Percentiles rank a stretch among this genome's conserved stretches.
phyloP scores from a whole-genome alignment of 805 yeast genomes.

The Metschnikowia amazonensis region DNA sequence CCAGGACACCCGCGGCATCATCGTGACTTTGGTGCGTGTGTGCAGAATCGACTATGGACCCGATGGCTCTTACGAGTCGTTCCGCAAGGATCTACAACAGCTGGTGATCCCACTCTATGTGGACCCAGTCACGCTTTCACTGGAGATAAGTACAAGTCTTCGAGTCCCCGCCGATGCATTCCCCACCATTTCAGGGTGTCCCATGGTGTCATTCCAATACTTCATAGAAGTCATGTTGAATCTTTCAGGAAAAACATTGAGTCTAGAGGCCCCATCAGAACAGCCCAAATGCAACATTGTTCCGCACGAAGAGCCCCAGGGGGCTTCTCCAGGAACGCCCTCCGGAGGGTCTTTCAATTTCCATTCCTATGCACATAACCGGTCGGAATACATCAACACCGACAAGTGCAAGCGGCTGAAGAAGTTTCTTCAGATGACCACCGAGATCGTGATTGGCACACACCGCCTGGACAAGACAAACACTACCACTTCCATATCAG shows the following conservation, averaged over 20 bases:
- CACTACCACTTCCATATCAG: conserved; percentile 3
- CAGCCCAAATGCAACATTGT: conserved; percentile 14
- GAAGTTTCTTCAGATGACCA: conserved; percentile 76
- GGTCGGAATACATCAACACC: conserved; percentile 61
- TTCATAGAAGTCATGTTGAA: conserved; percentile 82
- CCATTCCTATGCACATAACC: conserved; percentile 22
- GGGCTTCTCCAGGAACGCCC: conserved; percentile 11
- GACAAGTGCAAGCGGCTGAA: conserved; percentile 71
- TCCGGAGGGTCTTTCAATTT: conserved; percentile 21
- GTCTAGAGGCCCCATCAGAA: conserved; percentile 22
- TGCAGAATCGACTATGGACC: conserved; percentile 60
- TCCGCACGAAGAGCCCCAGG: conserved; percentile 10
- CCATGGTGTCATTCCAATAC: conserved; percentile 75
- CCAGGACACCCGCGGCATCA: conserved; percentile 67
- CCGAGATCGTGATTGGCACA: conserved; percentile 80
- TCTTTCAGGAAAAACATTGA: conserved; percentile 56
- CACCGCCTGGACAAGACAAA: conserved; percentile 42
- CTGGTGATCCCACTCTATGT: conserved; percentile 70
- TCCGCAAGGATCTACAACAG: conserved; percentile 81
- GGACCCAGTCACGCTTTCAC: conserved; percentile 59
- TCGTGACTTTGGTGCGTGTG: conserved; percentile 74
- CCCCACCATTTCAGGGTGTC: conserved; percentile 74
- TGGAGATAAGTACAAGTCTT: conserved; percentile 58
- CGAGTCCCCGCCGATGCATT: conserved; percentile 81
- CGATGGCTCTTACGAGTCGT: conserved; percentile 64